Base-by-base conservation (phyloP, 1,284 basidiomycete genomes). In the Mycosarcoma mackinlayi region DNA sequence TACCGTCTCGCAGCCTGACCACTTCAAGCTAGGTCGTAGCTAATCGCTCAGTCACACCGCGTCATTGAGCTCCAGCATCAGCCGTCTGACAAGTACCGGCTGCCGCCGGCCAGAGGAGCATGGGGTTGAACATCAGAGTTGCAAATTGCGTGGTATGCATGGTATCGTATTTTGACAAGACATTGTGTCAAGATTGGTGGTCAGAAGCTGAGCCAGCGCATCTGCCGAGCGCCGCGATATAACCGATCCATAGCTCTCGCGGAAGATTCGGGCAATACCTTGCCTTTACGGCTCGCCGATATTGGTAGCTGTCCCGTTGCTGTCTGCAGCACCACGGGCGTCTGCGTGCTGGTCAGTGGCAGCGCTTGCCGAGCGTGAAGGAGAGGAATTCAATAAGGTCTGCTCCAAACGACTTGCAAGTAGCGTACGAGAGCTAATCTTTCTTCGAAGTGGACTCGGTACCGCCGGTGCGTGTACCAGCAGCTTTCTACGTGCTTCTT, bases 391-490 rank as follows among this genome's bases (percentile, higher is more conserved):
- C 33, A 66, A 33, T 19, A 52, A 46, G 3, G 64, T 42, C 6
- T 44, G 44, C 28, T 45, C 58, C 24, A 67, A 35, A 18, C 50
- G 45, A n/a, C 35, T 45, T 0, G 58, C 64, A 1, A 67, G 25
- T 8, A 58, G 21, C 24, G 46, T 54, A 13, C 50, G 37, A 1
- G 57, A 57, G 41, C 57, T 64, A 3, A 54, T 46, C 18, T 56
- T 45, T 8, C 55, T 27, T 6, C 72, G 35, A 3, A 74, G 41
- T 8, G 72, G 72, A 35, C 72, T 74, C 0, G 72, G 46, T 3
- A 67, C 60, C 10, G 58, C 57, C 3, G 72, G 72, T 14, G 72
- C 72, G 28, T 74, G 64, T 13, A 25, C 61, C 0, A 71, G 48
- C 4, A 67, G n/a, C 40, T 59, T 66, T 25, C 41, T 34, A 3